phyloP scores from a whole-genome alignment of 345 rosid genomes.

The Mallotus nudiflorus region DNA sequence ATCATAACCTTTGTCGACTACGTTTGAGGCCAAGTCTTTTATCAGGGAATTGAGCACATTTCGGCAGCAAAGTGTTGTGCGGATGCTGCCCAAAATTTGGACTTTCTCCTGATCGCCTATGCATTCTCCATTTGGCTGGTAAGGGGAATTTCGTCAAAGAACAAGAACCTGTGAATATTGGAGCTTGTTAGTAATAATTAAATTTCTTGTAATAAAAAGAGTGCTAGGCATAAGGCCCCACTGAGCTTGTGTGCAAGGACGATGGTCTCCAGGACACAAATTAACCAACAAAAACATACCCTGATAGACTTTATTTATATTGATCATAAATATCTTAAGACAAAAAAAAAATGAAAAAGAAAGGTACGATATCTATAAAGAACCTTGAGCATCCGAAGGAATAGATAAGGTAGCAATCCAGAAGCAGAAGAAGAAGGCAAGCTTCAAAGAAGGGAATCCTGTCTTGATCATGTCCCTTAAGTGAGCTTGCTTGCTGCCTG shows the following conservation, averaged over 20 bases:
- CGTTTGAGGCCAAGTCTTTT: conserved; percentile 37
- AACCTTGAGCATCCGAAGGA: conserved; percentile 31
- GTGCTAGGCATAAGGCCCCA: too few species aligned
- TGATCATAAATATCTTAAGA: too few species aligned
- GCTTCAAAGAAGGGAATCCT: conserved; percentile 5
- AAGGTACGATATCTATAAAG: too few species aligned
- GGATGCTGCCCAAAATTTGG: conserved; percentile 30
- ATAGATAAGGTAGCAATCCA: conserved; percentile 14
- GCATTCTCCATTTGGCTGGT: conserved; percentile 52
- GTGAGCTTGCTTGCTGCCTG: background rate
- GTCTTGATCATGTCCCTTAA: conserved; percentile 22
- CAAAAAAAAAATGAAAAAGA: too few species aligned
- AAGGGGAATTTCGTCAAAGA: conserved; percentile 42
- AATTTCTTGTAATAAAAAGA: too few species aligned
- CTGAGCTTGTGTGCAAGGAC: too few species aligned
- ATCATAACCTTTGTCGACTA: background rate
- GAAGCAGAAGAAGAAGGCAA: conserved; percentile 32
- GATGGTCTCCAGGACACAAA: too few species aligned
- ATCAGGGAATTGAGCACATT: conserved; percentile 45
- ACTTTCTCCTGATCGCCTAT: conserved; percentile 22
- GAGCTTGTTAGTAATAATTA: background rate
- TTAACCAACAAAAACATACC: too few species aligned
- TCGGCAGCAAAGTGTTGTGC: conserved; percentile 48
- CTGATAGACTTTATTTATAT: too few species aligned
- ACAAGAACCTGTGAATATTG: background rate